Evolutionary conservation across 331 rosid genomes (phyloP).

Genomic region (Spiraea crenata): DNA sequence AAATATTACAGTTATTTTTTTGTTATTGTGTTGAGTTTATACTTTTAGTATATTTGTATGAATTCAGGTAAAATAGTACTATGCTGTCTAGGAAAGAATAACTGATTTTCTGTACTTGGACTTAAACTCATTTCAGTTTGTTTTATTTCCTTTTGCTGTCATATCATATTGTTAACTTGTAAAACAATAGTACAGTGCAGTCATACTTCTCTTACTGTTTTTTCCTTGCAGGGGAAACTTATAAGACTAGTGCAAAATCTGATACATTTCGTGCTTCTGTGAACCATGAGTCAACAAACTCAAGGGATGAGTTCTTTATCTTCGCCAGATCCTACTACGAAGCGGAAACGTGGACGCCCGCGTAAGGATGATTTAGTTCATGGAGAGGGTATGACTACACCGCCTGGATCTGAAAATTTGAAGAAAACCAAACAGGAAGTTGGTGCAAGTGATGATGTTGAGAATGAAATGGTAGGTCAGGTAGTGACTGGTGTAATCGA

Average conservation of each 20-base stretch:
- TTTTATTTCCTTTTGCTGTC: background rate
- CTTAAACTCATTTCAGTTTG: slow-evolving; percentile 3
- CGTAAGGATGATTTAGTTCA: slow-evolving; percentile 43
- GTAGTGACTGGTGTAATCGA: slow-evolving; percentile 58
- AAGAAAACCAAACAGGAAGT: slow-evolving; percentile 23
- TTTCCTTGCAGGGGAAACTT: slow-evolving; percentile 27
- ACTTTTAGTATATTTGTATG: background rate
- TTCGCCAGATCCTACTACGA: slow-evolving; percentile 38
- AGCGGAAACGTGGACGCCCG: slow-evolving; percentile 76
- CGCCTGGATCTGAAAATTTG: slow-evolving; percentile 19
- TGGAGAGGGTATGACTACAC: slow-evolving; percentile 21
- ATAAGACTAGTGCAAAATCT: slow-evolving; percentile 5
- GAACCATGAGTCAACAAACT: slow-evolving; percentile 50
- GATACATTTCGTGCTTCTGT: slow-evolving; percentile 3
- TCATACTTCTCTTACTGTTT: background rate
- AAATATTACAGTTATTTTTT: background rate
- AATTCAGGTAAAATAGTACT: background rate
- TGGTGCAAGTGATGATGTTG: slow-evolving; percentile 18
- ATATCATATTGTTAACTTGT: background rate
- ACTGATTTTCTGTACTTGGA: background rate
- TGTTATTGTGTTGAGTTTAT: background rate
- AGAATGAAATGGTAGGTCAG: slow-evolving; percentile 52
- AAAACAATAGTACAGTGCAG: background rate
- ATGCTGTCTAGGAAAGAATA: background rate
- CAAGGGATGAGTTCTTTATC: slow-evolving; percentile 30